A percentile compares a stretch with the other conserved stretches of the same genome.
Conservation (phyloP, 495 filamentous ascomycete species). For the Penicillium coprophilum region DNA sequence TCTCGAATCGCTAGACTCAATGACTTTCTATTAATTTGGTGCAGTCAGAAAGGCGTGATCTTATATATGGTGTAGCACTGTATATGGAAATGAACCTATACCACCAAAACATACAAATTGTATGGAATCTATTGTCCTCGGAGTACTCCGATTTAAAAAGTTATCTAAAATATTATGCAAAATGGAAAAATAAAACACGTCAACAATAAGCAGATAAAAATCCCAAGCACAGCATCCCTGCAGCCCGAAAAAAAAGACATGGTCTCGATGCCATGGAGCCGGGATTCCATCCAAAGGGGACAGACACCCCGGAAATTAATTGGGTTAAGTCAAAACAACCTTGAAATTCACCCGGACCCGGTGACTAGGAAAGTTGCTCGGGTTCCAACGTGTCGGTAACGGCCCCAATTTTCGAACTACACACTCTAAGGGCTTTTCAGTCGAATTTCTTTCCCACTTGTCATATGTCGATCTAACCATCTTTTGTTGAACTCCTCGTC, state of each 20-base stretch:
- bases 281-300: conserved; percentile 23
- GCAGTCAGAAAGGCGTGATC: background rate
- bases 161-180: background rate
- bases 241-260: conserved; percentile 17
- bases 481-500: too few species aligned
- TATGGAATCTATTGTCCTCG: conserved; percentile 8
- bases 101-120: background rate
- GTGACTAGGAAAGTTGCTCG: conserved; percentile 24
- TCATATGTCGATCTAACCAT: too few species aligned
- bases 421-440: background rate
- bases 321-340: conserved; percentile 18
- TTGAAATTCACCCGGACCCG: conserved; percentile 24
- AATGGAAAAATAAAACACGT: background rate
- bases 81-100: too few species aligned
- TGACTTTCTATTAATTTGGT: too few species aligned
- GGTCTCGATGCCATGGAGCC: conserved; percentile 18
- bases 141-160: conserved; percentile 14
- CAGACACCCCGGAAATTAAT: conserved; percentile 16
- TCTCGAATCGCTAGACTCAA: background rate
- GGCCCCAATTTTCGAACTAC: conserved; percentile 14
- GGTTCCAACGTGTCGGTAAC: conserved; percentile 32
- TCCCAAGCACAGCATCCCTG: conserved; percentile 15
- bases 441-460: background rate
- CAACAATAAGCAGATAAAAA: background rate
- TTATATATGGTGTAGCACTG: too few species aligned